Conservation (phyloP, 805 yeast species). For the Yarrowia sp. region DNA sequence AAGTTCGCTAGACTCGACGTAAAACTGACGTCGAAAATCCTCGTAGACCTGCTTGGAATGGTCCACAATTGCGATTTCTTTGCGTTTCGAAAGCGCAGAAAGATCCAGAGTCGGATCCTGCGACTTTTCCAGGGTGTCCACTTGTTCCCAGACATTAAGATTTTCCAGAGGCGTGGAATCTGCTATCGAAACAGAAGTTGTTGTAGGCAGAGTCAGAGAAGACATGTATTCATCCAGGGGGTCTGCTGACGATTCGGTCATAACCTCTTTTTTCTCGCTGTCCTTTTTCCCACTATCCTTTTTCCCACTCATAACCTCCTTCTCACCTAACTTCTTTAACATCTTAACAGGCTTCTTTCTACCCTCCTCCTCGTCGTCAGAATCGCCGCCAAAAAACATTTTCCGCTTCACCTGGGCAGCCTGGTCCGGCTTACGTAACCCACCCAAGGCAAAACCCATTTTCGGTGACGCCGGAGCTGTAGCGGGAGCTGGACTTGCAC, state of each 20-base stretch:
- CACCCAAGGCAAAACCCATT: background rate
- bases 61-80: slow-evolving; percentile 50
- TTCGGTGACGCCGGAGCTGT: background rate
- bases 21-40: slow-evolving; percentile 60
- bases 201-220: slow-evolving; percentile 25
- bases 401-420: background rate
- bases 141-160: slow-evolving; percentile 30
- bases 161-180: slow-evolving; percentile 23
- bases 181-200: slow-evolving; percentile 27
- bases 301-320: background rate
- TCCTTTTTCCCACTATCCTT: no score
- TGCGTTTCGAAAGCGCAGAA: slow-evolving; percentile 40
- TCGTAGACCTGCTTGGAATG: slow-evolving; percentile 46
- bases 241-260: slow-evolving; percentile 36
- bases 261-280: no score
- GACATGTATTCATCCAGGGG: slow-evolving; percentile 49
- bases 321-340: slow-evolving; percentile 12
- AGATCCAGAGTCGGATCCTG: slow-evolving; percentile 36
- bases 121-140: slow-evolving; percentile 34
- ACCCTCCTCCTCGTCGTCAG: slow-evolving; percentile 10
- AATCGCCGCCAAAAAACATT: background rate
- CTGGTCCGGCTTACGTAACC: background rate
- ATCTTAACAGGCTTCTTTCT: background rate
- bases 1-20: slow-evolving; percentile 56
- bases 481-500: slow-evolving; percentile 25